Base-by-base conservation (phyloP, 1,284 basidiomycete species). In the Irpex sp. region DNA sequence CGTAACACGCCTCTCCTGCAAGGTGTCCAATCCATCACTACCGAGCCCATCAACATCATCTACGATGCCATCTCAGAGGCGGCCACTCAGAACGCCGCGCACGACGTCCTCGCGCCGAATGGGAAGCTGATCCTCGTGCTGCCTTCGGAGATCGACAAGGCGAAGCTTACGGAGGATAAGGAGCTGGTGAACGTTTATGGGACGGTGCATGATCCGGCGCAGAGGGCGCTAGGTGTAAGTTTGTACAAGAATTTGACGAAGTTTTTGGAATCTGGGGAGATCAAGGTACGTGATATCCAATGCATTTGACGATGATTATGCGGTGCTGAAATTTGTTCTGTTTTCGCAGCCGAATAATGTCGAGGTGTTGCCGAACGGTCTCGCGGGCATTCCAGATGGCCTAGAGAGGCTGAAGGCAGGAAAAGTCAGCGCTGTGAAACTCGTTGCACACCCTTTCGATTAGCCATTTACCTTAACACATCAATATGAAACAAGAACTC, bases 371-470 rank as follows among this genome's bases (percentile, higher is more conserved):
- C 72, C 77, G 0, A 69, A 72, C 33, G 82, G 82, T 5, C 68
- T 84, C 7, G 63, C 62, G 1, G 80, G 77, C 2, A 76, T 84
- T 12, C 48, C 64, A 0, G 72, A 62, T n/a, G 82, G 78, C 0
- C 65, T 83, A 56, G 69, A 75, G 28, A 70, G 70, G 59, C 60
- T 83, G 69, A 68, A 72, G 64, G 65, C 67, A 2, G 71, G 74
- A 7, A 63, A 77, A 60, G 72, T 84, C 9, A 81, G 78, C 23
- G 80, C 76, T 3, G 64, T 67, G 18, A 83, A 84, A 64, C 69
- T 84, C 7, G 72, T 84, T 21, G 77, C 64, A 3, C 74, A 70
- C 47, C 81, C 81, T n/a, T 18, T 14, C 14, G 52, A 54, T 28
- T 45, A 45, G n/a, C 12, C n/a, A n/a, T 45, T 14, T 45, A 12